Percentiles rank a stretch among this genome's conserved stretches.
phyloP scores from a whole-genome alignment of 2,329 filamentous ascomycete genomes.

The Aureobasidium sp. region DNA sequence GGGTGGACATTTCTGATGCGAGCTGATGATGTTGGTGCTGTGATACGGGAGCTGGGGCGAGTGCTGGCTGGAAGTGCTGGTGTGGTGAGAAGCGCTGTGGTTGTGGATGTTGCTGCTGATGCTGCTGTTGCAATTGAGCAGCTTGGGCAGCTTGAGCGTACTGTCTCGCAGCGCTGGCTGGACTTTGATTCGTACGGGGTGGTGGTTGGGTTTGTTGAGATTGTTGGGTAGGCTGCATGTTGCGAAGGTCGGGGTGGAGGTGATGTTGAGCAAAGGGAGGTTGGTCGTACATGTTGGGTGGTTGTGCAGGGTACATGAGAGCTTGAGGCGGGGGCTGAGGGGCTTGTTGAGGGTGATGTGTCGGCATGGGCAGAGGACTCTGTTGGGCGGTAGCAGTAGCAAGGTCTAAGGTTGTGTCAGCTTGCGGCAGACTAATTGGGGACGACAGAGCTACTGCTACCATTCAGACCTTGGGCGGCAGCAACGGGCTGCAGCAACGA shows the following conservation, averaged over 20 bases:
- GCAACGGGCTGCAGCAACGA: slow-evolving; percentile 55
- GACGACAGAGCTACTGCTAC: slow-evolving; percentile 28
- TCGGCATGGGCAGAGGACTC: slow-evolving; percentile 30
- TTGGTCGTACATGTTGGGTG: slow-evolving; percentile 2
- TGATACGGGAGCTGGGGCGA: neutral
- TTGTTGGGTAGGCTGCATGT: slow-evolving; percentile 3
- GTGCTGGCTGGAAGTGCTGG: neutral
- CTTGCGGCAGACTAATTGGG: neutral
- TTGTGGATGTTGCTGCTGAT: neutral
- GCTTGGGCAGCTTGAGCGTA: slow-evolving; percentile 10
- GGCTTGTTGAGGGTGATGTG: slow-evolving; percentile 12
- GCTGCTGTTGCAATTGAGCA: neutral
- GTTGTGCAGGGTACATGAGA: slow-evolving; percentile 9
- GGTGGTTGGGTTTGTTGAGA: neutral
- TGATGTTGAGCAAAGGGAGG: slow-evolving; percentile 18
- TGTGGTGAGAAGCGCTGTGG: slow-evolving; percentile 1
- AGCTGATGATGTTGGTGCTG: neutral
- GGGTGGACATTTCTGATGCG: neutral
- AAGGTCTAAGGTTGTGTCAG: slow-evolving; percentile 30
- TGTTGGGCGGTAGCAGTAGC: slow-evolving; percentile 39
- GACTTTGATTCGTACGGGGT: neutral
- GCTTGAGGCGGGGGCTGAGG: slow-evolving; percentile 11
- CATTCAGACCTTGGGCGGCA: slow-evolving; percentile 32
- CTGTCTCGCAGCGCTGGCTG: slow-evolving; percentile 6
- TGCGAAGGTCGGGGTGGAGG: slow-evolving; percentile 26